Evolutionary conservation across 2,329 filamentous ascomycete species (phyloP), one percentile per base, ranked within the genome.

Genomic region (Stagonosporopsis tanaceti): DNA sequence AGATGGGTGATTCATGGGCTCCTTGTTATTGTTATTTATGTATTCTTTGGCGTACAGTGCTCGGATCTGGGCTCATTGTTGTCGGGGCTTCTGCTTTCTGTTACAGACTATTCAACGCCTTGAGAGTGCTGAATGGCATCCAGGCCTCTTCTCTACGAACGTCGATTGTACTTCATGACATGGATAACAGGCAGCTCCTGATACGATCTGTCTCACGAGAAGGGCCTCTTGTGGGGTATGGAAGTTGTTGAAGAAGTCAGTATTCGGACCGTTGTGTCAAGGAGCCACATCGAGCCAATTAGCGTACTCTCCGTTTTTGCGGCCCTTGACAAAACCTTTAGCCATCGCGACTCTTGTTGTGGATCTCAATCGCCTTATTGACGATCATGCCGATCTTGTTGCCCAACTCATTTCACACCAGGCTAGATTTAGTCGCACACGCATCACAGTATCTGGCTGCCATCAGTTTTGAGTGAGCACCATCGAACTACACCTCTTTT

Each of bases 351-450:
- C 22, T 27, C 22, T 15, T 27, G 6, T 6, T n/a, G 39, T n/a
- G 22, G 39, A 41, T 41, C 39, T 41, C 22, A 41, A 14, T 27
- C 24, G 39, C 24, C 14, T 41, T 15, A 41, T 25, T 41, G 39
- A 27, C 39, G 39, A 41, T 41, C 39, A 25, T 41, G 39, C 24
- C 24, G 39, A 41, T 41, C 39, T 41, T 41, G 24, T 41, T 41
- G 24, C 39, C 38, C 38, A 40, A 40, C 20, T 40, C 20, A 11
- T 24, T 40, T 25, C 22, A 25, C 17, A 40, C 38, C 22, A 14
- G 7, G 8, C 20, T 20, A 40, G 20, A 20, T 25, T 40, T 14
- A 25, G 20, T 40, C 22, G 20, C 38, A 14, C 38, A 24, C 38
- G 38, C 17, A 38, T 38, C 35, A 38, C n/a, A 38, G 30, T 20